A percentile compares a stretch with the other conserved stretches of the same genome.
phyloP scores from a whole-genome alignment of 202 grass and related monocot species.

The Sporobolus alterniflorus region DNA sequence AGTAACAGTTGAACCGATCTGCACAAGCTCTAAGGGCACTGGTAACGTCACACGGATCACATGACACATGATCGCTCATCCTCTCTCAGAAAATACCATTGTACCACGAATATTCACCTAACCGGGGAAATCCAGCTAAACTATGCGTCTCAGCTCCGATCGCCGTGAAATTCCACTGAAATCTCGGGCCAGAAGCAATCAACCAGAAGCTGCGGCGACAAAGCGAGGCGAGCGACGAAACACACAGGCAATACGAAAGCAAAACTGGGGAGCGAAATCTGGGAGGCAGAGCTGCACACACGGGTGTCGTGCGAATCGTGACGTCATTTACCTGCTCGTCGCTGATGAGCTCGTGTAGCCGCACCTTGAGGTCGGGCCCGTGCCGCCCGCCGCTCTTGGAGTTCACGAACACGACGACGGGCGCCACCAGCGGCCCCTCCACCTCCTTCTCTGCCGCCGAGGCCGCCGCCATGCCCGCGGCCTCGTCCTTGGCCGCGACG shows the following conservation, averaged over 20 bases:
- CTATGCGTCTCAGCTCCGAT: background rate
- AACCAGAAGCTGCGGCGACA: background rate
- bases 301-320: conserved; percentile 13
- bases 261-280: background rate
- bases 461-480: conserved; percentile 41
- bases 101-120: conserved; percentile 6
- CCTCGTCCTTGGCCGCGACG: conserved; percentile 50
- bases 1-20: background rate
- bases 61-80: background rate
- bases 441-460: background rate
- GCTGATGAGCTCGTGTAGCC: conserved; percentile 84
- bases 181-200: background rate
- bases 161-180: background rate
- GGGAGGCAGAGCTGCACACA: conserved; percentile 12
- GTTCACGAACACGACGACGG: conserved; percentile 91
- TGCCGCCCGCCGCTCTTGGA: conserved; percentile 86
- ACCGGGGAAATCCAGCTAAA: background rate
- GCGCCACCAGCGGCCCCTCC: conserved; percentile 49
- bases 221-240: background rate
- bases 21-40: background rate
- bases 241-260: background rate
- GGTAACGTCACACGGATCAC: conserved; percentile 25
- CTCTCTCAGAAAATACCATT: background rate
- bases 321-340: conserved; percentile 82
- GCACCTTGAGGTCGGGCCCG: conserved; percentile 81